These are phyloP conservation scores for Pachysolen tannophilus DNA, from an alignment of 805 yeast species.

Conservation along the genomic window DNA sequence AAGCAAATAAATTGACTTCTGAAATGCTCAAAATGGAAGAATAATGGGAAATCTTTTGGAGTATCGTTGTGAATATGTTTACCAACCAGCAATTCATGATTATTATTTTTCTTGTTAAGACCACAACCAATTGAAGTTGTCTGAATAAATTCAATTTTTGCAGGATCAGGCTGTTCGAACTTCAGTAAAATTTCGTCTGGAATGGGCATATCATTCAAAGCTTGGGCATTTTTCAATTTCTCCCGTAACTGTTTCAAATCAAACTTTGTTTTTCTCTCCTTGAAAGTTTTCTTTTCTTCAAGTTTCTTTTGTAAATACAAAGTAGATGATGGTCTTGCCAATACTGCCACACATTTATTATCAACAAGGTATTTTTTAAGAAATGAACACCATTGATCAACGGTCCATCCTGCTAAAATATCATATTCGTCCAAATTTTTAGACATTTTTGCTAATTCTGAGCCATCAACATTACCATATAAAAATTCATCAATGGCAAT, in stretches of 20 bases:
- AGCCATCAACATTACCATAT: constrained; percentile 62
- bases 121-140: constrained; percentile 62
- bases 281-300: constrained; percentile 39
- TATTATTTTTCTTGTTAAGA: constrained; percentile 26
- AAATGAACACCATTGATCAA: constrained; percentile 58
- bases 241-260: constrained; percentile 49
- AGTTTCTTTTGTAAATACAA: constrained; percentile 46
- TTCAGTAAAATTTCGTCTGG: constrained; percentile 56
- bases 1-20: constrained; percentile 74
- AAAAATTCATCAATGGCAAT: constrained; percentile 72
- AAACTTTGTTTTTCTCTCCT: constrained; percentile 28
- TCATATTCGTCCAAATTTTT: constrained; percentile 55
- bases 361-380: constrained; percentile 46
- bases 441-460: constrained; percentile 47
- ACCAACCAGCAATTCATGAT: constrained; percentile 19
- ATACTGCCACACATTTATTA: constrained; percentile 54
- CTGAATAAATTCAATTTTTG: constrained; percentile 61
- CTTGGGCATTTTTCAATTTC: constrained; percentile 53
- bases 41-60: constrained; percentile 52
- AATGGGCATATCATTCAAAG: constrained; percentile 63
- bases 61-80: constrained; percentile 16
- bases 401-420: constrained; percentile 48
- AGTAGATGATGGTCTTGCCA: constrained; percentile 63
- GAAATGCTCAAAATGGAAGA: constrained; percentile 71
- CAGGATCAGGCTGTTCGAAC: constrained; percentile 70